These are phyloP conservation scores for Penicillium cataractarum DNA, from an alignment of 495 filamentous ascomycete species.

Conservation along the genomic window DNA sequence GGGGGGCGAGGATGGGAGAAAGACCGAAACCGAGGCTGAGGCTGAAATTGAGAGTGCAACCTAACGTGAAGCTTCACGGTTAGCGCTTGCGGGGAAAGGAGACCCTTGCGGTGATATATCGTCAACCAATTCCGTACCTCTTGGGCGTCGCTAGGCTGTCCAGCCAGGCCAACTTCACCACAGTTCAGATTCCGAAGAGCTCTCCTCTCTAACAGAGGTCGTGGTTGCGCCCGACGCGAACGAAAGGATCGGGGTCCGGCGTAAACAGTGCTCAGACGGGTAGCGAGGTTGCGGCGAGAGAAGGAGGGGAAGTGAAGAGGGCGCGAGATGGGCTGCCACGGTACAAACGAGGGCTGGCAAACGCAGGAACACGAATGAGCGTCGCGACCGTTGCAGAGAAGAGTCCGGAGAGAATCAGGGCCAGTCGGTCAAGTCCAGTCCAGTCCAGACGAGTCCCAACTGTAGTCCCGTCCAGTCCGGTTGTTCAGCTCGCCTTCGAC, in stretches of 20 bases:
- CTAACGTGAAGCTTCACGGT: constrained; percentile 13
- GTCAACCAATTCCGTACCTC: constrained; percentile 18
- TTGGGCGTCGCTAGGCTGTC: neutral
- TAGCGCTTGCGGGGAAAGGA: constrained; percentile 31
- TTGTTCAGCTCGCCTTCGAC: constrained; percentile 31
- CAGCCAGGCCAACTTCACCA: neutral
- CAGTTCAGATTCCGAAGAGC: neutral
- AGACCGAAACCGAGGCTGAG: neutral
- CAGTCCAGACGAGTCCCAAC: neutral
- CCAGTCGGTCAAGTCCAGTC: constrained; percentile 3
- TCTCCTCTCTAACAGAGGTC: neutral
- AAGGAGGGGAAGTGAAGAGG: neutral
- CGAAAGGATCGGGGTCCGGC: constrained; percentile 4
- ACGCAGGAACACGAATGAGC: constrained; percentile 12
- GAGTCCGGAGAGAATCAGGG: neutral
- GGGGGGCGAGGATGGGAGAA: neutral
- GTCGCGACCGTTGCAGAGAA: constrained; percentile 9
- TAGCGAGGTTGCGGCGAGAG: constrained; percentile 5
- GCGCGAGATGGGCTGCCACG: constrained; percentile 2
- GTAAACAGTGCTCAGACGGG: constrained; percentile 14
- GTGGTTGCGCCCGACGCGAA: neutral
- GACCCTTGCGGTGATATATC: constrained; percentile 19
- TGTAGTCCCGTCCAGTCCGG: neutral
- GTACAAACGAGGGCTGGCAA: constrained; percentile 13
- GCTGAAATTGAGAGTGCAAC: constrained; percentile 15